Evolutionary conservation across 2,329 filamentous ascomycete species (phyloP), one percentile per base, ranked within the genome.

Genomic region (Aspergillus uvarum): DNA sequence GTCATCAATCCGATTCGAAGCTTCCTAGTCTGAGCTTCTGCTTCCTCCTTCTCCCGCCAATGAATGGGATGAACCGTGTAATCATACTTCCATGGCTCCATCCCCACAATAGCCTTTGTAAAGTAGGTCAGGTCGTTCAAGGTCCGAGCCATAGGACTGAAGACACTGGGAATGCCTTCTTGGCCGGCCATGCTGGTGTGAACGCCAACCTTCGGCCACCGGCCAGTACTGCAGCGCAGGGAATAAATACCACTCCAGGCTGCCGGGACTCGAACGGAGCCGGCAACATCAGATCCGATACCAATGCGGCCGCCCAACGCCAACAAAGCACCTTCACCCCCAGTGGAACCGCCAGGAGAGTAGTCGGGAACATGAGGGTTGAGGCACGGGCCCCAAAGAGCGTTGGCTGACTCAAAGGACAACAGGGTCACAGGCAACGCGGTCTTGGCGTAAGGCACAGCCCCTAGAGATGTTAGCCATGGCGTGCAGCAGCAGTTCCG

Each of bases 381-480:
- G 16, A 84, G 87, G 65, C 85, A 88, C 32, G 87, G 84, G 8
- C 94, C 93, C 91, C 93, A 98, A 21, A 97, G 80, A 62, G 87
- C 85, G 67, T 88, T 89, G 54, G 86, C 86, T 16, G 89, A 92
- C 75, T 96, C 92, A 69, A 96, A 96, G 59, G 89, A 92, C 47
- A 96, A 82, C 1, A 96, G 83, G 0, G 92, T 96, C 59, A 94
- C 89, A 5, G 93, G 94, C 2, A 96, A 74, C 63, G 95, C 95
- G 0, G 93, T 97, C 81, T 97, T 98, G 64, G 93, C 91, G 72
- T 96, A 96, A 0, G 93, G 93, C 2, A 97, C 83, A 0, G 93
- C 92, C 22, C 93, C 85, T 81, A 38, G n/a, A 35, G 32, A 31
- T 24, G 38, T 69, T 32, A 68, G 56, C 44, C 42, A 49, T 19